A percentile compares a stretch with the other conserved stretches of the same genome.
phyloP scores from a whole-genome alignment of 164 flowering plant genomes.

The Santalum album region DNA sequence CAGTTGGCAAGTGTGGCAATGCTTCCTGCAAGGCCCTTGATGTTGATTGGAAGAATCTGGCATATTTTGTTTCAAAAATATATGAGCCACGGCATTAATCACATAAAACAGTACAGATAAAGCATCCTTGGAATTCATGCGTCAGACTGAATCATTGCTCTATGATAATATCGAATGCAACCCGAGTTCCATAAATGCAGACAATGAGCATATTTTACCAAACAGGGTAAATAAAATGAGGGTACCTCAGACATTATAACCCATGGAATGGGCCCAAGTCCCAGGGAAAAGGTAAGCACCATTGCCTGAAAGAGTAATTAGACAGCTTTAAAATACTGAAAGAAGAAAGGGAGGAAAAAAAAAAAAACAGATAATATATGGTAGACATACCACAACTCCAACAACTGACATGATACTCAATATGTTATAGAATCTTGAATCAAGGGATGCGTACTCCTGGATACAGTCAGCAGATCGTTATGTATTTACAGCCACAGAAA shows the following conservation, averaged over 20 bases:
- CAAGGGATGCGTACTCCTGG: conserved; percentile 38
- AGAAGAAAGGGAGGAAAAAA: too few relatives aligned
- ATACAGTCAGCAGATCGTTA: neutral
- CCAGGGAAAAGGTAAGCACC: conserved; percentile 74
- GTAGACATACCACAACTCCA: conserved; percentile 75
- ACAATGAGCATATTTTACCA: neutral
- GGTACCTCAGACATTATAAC: conserved; percentile 96
- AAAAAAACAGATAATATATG: neutral
- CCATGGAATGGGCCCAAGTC: conserved; percentile 95
- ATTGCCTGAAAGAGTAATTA: conserved; percentile 40
- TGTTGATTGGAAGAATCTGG: conserved; percentile 86
- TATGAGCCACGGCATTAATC: neutral
- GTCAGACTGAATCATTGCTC: neutral
- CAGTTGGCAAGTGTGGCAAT: conserved; percentile 66
- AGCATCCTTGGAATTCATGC: neutral
- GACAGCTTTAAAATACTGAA: conserved; percentile 9
- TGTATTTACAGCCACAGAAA: neutral
- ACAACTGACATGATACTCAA: conserved; percentile 55
- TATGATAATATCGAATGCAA: neutral
- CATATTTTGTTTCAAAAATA: conserved; percentile 1
- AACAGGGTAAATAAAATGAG: neutral
- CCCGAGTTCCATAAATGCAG: neutral
- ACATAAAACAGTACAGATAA: neutral
- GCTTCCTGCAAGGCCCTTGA: conserved; percentile 91
- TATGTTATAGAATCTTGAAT: conserved; percentile 37